Percentiles rank a stretch among this genome's conserved stretches.
phyloP scores from a whole-genome alignment of 2,329 filamentous ascomycete species.

The Xylaria arbuscula region DNA sequence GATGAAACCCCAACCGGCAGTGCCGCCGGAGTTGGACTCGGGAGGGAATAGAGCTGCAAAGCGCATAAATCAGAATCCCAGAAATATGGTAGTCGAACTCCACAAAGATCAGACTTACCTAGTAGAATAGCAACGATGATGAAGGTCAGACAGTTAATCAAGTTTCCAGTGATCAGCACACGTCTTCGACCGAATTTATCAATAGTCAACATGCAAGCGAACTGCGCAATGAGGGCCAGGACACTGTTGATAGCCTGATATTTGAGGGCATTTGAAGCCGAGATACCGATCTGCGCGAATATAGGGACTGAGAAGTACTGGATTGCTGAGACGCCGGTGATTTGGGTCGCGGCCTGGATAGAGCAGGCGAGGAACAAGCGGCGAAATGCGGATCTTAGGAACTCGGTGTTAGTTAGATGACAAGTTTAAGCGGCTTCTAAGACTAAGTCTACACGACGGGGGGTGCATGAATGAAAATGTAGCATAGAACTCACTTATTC shows the following conservation, averaged over 20 bases:
- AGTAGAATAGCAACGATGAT: constrained; percentile 71
- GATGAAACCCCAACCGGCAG: constrained; percentile 79
- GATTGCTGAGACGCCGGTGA: constrained; percentile 80
- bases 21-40: constrained; percentile 59
- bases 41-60: constrained; percentile 68
- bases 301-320: constrained; percentile 79
- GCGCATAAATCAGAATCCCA: not conserved
- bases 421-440: not conserved
- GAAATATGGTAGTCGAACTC: not conserved
- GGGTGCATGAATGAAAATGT: not conserved
- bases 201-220: constrained; percentile 74
- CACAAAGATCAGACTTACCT: constrained; percentile 39
- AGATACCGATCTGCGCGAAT: constrained; percentile 76
- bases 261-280: constrained; percentile 71
- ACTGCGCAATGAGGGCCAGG: constrained; percentile 75
- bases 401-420: not conserved
- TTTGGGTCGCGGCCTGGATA: constrained; percentile 77
- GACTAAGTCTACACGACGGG: not conserved
- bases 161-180: constrained; percentile 77
- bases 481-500: constrained; percentile 54
- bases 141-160: constrained; percentile 77
- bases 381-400: constrained; percentile 69
- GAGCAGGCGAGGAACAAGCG: constrained; percentile 76
- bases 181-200: constrained; percentile 77
- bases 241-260: constrained; percentile 82